Base-by-base conservation (phyloP, 345 rosid genomes). In the Salix exigua region DNA sequence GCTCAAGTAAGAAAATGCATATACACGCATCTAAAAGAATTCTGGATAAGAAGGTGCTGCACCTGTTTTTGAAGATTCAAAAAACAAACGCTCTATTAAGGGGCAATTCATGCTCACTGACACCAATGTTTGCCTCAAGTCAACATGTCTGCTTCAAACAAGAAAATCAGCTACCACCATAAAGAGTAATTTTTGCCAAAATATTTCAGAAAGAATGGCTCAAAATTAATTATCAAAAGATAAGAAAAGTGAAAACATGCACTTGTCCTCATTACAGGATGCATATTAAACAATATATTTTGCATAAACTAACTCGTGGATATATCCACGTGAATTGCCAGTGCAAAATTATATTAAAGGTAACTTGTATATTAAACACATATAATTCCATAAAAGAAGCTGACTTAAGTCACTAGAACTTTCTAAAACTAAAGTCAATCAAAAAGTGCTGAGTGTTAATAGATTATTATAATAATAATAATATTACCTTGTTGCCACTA, bases 41-140 rank as follows among this genome's bases (percentile, higher is more conserved):
- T n/a, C 65, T 78, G 77, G 71, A 40, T 30, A 58, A 37, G 60
- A 79, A 80, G 70, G 75, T 37, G 51, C 21, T 37, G 66, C 73
- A 92, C 98, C 89, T 85, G 85, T 83, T 78, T 82, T 87, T n/a
- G 88, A 89, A 74, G 90, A 86, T 77, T 92, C 93, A 60, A 94
- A 89, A 86, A 85, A 88, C 82, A 91, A 86, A 28, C 94, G 87
- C 86, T 88, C 94, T 79, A 94, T 83, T 78, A 88, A 82, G 77
- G 76, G 94, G 67, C 94, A 92, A 76, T 83, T 83, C 73, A 16
- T 64, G 83, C 92, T 84, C 74, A 92, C 90, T 12, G 91, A 82
- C 81, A 74, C 82, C 86, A 92, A 85, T 46, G 93, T 75, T 80
- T 85, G 90, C 75, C 89, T 87, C 83, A 88, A 72, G 76, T 87